phyloP scores from a whole-genome alignment of 2,329 filamentous ascomycete species.

The Fusarium transvaalense region DNA sequence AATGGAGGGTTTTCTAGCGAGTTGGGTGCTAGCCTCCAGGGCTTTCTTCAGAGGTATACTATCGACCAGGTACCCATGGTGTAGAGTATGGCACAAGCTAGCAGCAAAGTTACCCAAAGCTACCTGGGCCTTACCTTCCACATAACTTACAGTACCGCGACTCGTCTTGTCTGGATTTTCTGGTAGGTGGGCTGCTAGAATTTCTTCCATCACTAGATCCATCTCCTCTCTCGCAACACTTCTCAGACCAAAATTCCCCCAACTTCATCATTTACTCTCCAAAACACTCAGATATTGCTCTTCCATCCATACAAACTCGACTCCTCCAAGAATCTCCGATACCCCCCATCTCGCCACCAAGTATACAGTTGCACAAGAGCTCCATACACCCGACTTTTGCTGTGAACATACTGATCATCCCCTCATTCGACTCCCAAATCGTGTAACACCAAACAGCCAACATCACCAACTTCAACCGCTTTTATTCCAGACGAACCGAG shows the following conservation, averaged over 20 bases:
- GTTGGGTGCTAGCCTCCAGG: conserved; percentile 23
- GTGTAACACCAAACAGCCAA: conserved; percentile 31
- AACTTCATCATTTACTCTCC: conserved; percentile 18
- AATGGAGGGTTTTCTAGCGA: conserved; percentile 36
- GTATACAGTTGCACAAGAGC: conserved; percentile 11
- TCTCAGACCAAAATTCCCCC: conserved; percentile 32
- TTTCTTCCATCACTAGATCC: conserved; percentile 33
- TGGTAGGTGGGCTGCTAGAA: conserved; percentile 39
- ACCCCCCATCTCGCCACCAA: conserved; percentile 14
- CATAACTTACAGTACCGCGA: conserved; percentile 3
- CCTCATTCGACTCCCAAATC: conserved; percentile 37
- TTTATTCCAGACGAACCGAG: conserved; percentile 5
- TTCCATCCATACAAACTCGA: background rate
- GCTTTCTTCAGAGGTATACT: conserved; percentile 2
- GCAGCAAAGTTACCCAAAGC: background rate
- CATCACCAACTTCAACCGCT: conserved; percentile 36
- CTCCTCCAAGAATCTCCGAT: conserved; percentile 15
- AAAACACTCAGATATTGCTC: conserved; percentile 11
- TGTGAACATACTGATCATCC: conserved; percentile 36
- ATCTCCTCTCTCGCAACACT: conserved; percentile 38
- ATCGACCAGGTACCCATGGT: conserved; percentile 9
- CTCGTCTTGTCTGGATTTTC: conserved; percentile 22
- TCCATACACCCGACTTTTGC: conserved; percentile 9
- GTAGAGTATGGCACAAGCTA: background rate
- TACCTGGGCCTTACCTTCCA: conserved; percentile 4